A percentile compares a stretch with the other conserved stretches of the same genome.
Conservation (phyloP, 306 rosid species). For the Hylodesmum podocarpum region DNA sequence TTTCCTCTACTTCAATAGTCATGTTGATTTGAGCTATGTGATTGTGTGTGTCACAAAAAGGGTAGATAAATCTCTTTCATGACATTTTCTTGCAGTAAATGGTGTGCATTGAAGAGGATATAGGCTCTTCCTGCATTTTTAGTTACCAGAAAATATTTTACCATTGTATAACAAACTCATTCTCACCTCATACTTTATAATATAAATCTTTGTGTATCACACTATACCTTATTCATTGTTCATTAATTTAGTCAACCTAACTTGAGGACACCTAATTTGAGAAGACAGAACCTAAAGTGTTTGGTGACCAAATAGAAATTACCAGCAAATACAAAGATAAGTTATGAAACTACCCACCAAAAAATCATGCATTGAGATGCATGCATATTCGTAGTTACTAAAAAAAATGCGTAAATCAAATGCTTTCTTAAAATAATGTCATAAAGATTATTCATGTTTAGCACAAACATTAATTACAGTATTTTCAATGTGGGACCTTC, state of each 20-base stretch:
- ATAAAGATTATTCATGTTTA: background rate
- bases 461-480: background rate
- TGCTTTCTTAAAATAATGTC: background rate
- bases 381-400: background rate
- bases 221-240: background rate
- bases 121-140: background rate
- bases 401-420: background rate
- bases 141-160: background rate
- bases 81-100: constrained; percentile 8
- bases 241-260: background rate
- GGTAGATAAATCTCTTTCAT: constrained; percentile 4
- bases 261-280: background rate
- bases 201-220: background rate
- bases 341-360: background rate
- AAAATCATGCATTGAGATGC: background rate
- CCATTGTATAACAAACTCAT: background rate
- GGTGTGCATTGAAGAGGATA: constrained; percentile 19
- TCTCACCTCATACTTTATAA: background rate
- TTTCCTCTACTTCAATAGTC: background rate
- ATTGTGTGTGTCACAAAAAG: background rate
- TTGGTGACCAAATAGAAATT: background rate
- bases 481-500: background rate
- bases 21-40: background rate
- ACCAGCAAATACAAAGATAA: background rate
- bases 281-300: background rate